A percentile compares a stretch with the other conserved stretches of the same genome.
Evolutionary conservation across 2,329 filamentous ascomycete species (phyloP).

Genomic region (Pseudogymnoascus sp.): DNA sequence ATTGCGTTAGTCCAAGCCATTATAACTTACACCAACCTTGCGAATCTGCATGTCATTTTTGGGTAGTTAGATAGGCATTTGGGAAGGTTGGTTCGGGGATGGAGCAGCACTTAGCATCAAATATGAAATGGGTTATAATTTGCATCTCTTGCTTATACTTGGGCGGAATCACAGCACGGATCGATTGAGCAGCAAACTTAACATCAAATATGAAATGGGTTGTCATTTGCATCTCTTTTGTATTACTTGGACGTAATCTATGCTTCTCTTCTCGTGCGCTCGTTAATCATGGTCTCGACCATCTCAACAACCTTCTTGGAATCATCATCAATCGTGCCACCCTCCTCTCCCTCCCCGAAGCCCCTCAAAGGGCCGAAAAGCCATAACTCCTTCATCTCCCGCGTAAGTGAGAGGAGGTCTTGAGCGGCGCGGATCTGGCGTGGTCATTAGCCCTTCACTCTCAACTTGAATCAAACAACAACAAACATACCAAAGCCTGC

Average conservation of each 20-base stretch:
- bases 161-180: background rate
- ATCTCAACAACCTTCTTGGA: conserved; percentile 27
- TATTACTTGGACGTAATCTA: background rate
- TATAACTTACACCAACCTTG: background rate
- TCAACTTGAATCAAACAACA: conserved; percentile 3
- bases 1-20: background rate
- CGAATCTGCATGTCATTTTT: conserved; percentile 8
- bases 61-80: background rate
- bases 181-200: background rate
- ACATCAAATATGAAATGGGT: background rate
- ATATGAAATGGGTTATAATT: background rate
- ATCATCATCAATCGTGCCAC: conserved; percentile 32
- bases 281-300: conserved; percentile 17
- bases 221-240: background rate
- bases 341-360: conserved; percentile 36
- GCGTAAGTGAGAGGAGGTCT: conserved; percentile 39
- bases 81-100: background rate
- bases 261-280: background rate
- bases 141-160: background rate
- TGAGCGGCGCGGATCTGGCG: conserved; percentile 29
- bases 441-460: background rate
- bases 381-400: conserved; percentile 44
- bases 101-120: conserved; percentile 1
- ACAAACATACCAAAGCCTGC: conserved; percentile 24
- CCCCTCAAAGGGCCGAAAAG: conserved; percentile 40